These are phyloP conservation scores for Magnusiomyces fungicola DNA, from an alignment of 1,139 yeast genomes.

Conservation along the genomic window DNA sequence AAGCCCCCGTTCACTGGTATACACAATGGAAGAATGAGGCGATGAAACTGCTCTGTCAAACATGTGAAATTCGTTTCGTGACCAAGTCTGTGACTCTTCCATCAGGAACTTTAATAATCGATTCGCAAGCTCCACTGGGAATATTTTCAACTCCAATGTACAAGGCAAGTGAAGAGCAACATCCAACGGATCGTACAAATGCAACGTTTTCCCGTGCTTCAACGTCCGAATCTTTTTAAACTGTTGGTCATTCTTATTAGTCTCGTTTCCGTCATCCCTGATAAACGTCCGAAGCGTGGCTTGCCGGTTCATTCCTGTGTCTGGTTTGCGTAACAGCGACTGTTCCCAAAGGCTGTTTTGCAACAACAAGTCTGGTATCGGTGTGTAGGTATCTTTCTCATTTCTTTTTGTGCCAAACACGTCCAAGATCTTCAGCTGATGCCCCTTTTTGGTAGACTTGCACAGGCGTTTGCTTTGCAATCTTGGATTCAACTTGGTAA, in stretches of 20 bases:
- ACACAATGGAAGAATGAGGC: slow-evolving; percentile 42
- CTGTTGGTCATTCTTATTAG: neutral
- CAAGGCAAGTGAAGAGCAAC: slow-evolving; percentile 44
- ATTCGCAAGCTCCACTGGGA: slow-evolving; percentile 45
- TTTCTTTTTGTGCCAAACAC: too few species aligned
- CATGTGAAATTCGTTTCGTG: slow-evolving; percentile 41
- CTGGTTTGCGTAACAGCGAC: neutral
- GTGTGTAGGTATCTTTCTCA: neutral
- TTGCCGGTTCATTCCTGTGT: slow-evolving; percentile 1
- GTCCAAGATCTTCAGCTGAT: too few species aligned
- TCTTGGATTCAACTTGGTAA: neutral
- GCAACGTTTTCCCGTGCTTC: slow-evolving; percentile 18
- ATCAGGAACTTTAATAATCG: slow-evolving; percentile 38
- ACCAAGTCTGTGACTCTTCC: slow-evolving; percentile 37
- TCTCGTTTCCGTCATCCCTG: neutral
- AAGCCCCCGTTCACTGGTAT: slow-evolving; percentile 31
- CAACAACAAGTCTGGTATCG: neutral
- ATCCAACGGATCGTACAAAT: slow-evolving; percentile 27
- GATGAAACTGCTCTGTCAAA: slow-evolving; percentile 55
- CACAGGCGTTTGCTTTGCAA: neutral
- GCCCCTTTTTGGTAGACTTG: too few species aligned
- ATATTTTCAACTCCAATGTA: slow-evolving; percentile 43
- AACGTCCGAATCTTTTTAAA: slow-evolving; percentile 3
- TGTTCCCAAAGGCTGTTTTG: neutral
- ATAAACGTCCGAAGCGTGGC: neutral